phyloP scores from a whole-genome alignment of 169 alveolate genomes.

The Plasmodium reichenowi region DNA sequence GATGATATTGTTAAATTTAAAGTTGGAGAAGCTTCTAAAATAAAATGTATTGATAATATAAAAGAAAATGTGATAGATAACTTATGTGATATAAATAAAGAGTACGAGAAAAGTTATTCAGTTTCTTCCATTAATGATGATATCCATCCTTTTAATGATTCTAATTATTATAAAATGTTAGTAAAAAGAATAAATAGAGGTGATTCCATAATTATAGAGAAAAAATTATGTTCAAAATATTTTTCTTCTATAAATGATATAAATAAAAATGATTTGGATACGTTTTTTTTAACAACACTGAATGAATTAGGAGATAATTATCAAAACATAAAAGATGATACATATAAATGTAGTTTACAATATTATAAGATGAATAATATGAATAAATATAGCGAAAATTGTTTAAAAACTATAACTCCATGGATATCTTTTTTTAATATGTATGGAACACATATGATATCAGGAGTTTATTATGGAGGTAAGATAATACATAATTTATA shows the following conservation, averaged over 20 bases:
- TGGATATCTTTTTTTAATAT: conserved; percentile 88
- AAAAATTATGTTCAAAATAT: conserved; percentile 86
- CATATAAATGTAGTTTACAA: conserved; percentile 78
- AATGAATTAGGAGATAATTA: conserved; percentile 78
- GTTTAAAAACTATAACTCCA: conserved; percentile 81
- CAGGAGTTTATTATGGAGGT: conserved; percentile 88
- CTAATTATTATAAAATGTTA: conserved; percentile 83
- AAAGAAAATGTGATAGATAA: conserved; percentile 22
- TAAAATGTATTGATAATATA: conserved; percentile 16
- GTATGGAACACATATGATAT: conserved; percentile 88
- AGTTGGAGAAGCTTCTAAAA: neutral
- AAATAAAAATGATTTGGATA: conserved; percentile 45
- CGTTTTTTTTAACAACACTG: conserved; percentile 81
- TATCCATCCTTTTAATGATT: conserved; percentile 75
- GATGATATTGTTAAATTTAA: conserved; percentile 38
- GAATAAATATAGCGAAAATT: conserved; percentile 78
- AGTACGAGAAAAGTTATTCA: conserved; percentile 24
- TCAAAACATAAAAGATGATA: conserved; percentile 75
- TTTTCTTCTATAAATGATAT: conserved; percentile 83
- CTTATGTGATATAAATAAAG: conserved; percentile 43
- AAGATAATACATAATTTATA: conserved; percentile 86
- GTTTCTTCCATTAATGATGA: conserved; percentile 14
- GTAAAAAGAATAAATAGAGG: conserved; percentile 79
- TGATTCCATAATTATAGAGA: conserved; percentile 79
- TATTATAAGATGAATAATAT: conserved; percentile 55